These are phyloP conservation scores for Ilyonectria robusta DNA, from an alignment of 2,329 filamentous ascomycete genomes.

Conservation along the genomic window DNA sequence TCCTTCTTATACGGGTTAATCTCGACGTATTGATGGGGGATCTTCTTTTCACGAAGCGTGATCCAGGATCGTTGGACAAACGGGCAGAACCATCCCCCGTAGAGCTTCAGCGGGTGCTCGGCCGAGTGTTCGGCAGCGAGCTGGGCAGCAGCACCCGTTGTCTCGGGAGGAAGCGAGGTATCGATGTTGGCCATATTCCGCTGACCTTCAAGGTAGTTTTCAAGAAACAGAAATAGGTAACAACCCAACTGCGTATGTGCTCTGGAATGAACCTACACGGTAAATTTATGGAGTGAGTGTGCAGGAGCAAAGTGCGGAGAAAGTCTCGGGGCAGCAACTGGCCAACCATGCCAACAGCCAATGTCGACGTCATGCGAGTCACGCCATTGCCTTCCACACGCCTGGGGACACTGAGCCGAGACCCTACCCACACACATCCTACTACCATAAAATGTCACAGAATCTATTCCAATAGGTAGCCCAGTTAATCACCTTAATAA, in stretches of 20 bases:
- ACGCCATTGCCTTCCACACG: too few relatives aligned
- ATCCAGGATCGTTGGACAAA: slow-evolving; percentile 82
- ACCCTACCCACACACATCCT: too few relatives aligned
- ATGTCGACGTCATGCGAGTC: too few relatives aligned
- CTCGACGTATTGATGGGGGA: slow-evolving; percentile 82
- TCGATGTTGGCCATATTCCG: slow-evolving; percentile 61
- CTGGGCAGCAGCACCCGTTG: slow-evolving; percentile 64
- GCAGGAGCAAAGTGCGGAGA: neutral
- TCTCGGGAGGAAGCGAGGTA: slow-evolving; percentile 61
- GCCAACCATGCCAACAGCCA: neutral
- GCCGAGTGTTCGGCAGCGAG: slow-evolving; percentile 62
- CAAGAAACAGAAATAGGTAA: too few relatives aligned
- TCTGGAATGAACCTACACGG: neutral
- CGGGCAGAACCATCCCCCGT: slow-evolving; percentile 82
- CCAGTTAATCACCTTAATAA: too few relatives aligned
- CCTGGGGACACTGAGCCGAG: too few relatives aligned
- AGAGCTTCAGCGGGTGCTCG: slow-evolving; percentile 73
- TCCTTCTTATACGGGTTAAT: slow-evolving; percentile 85
- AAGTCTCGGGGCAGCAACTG: neutral
- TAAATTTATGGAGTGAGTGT: neutral
- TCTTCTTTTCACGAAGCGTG: slow-evolving; percentile 79
- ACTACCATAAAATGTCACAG: too few relatives aligned
- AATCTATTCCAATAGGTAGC: too few relatives aligned
- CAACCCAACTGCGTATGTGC: neutral
- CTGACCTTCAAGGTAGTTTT: neutral